These are phyloP conservation scores for Paramecium tetraurelia DNA, from an alignment of 73 alveolate species.

Conservation along the genomic window DNA sequence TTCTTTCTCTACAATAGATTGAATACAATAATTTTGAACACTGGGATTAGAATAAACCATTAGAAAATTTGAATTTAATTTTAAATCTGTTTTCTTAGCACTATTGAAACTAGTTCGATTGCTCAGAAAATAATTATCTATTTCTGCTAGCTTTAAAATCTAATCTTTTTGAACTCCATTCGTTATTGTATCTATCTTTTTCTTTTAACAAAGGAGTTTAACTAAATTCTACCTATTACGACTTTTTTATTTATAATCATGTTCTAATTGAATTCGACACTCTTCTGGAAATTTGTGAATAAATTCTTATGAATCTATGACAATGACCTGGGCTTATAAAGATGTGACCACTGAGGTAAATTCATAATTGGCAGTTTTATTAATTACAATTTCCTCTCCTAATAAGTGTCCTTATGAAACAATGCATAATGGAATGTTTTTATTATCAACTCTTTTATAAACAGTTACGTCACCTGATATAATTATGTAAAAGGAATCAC, in stretches of 20 bases:
- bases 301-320: neutral
- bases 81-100: neutral
- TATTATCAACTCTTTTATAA: neutral
- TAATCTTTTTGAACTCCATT: neutral
- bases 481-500: neutral
- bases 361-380: slow-evolving; percentile 7
- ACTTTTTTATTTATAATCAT: neutral
- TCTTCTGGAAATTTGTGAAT: slow-evolving; percentile 25
- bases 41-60: neutral
- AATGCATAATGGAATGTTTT: neutral
- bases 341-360: neutral
- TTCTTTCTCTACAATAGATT: slow-evolving; percentile 16
- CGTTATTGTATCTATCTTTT: neutral
- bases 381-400: slow-evolving; percentile 39
- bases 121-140: neutral
- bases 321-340: neutral
- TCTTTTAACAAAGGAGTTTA: neutral
- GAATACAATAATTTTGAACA: neutral
- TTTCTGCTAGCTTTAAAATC: neutral
- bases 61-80: neutral
- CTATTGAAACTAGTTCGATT: neutral
- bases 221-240: neutral
- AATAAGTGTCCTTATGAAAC: slow-evolving; percentile 6
- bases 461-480: slow-evolving; percentile 16
- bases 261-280: neutral